These are phyloP conservation scores for Boletus insuetus DNA, from an alignment of 768 basidiomycete genomes.

Conservation along the genomic window DNA sequence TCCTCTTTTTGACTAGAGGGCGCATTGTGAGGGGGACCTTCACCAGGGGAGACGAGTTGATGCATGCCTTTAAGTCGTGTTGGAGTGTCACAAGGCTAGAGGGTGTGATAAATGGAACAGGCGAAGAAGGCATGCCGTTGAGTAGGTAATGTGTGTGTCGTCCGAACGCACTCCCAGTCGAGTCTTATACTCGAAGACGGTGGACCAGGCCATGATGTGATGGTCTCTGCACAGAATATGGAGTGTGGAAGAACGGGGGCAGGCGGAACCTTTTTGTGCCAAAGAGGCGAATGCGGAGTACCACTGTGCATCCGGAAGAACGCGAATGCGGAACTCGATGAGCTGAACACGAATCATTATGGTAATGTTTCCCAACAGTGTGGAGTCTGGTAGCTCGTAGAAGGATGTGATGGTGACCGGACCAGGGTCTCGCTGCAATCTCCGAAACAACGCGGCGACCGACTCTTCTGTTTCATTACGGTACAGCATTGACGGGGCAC, in stretches of 20 bases:
- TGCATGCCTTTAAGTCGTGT: constrained; percentile 31
- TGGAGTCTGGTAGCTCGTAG: constrained; percentile 3
- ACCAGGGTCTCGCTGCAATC: constrained; percentile 19
- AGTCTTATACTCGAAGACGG: constrained; percentile 20
- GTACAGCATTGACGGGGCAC: too few relatives aligned
- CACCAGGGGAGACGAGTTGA: constrained; percentile 21
- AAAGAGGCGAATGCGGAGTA: constrained; percentile 13
- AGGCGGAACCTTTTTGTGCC: constrained; percentile 11
- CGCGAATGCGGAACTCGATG: constrained; percentile 11
- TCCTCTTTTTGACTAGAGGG: constrained; percentile 26
- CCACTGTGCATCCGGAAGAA: constrained; percentile 3
- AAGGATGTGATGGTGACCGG: constrained; percentile 15
- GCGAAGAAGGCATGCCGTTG: constrained; percentile 25
- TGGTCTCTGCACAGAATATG: constrained; percentile 19
- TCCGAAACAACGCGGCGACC: constrained; percentile 24
- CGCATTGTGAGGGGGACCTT: constrained; percentile 28
- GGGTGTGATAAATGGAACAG: constrained; percentile 26
- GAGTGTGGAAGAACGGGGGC: too few relatives aligned
- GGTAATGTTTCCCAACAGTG: background rate
- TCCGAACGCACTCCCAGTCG: background rate
- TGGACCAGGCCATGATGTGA: constrained; percentile 19
- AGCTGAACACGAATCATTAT: constrained; percentile 10
- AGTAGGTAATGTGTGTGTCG: constrained; percentile 17
- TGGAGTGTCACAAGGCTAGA: constrained; percentile 28
- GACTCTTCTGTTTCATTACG: constrained; percentile 13